Percentiles rank a stretch among this genome's conserved stretches.
Evolutionary conservation across 148 eudicot species (phyloP).

Genomic region (Chenopodium formosanum): DNA sequence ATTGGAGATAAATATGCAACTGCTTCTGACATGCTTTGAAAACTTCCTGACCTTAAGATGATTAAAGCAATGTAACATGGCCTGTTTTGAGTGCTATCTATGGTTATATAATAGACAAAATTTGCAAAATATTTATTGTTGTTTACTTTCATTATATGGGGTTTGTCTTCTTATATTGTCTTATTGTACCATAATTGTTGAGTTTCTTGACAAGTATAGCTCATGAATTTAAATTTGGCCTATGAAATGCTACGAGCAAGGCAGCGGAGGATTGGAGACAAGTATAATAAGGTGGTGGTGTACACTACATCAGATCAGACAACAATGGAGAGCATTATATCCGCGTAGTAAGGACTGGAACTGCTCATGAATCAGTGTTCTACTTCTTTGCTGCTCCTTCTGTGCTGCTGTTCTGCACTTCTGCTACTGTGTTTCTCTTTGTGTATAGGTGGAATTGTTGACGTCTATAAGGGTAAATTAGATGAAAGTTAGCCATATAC

Average conservation of each 20-base stretch:
- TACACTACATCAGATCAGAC: constrained; percentile 63
- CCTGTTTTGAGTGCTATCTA: background rate
- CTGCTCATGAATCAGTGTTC: constrained; percentile 45
- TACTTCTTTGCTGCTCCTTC: no score
- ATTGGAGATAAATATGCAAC: no score
- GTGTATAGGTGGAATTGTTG: no score
- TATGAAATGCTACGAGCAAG: constrained; percentile 50
- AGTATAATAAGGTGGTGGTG: constrained; percentile 50
- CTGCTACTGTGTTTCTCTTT: no score
- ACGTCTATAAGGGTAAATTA: no score
- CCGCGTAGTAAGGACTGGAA: constrained; percentile 76
- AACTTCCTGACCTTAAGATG: background rate
- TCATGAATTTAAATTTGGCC: background rate
- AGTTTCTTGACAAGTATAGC: no score
- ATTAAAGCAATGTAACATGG: background rate
- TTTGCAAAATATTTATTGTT: background rate
- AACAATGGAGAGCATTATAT: constrained; percentile 73
- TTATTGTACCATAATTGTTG: no score
- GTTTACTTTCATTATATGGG: background rate
- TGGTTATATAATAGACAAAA: background rate
- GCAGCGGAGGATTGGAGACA: constrained; percentile 29
- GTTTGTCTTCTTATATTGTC: no score
- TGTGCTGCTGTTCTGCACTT: no score
- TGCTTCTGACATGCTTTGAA: background rate
- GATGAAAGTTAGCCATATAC: no score